Conservation (phyloP, 164 flowering plant species). For the Annona cherimola region DNA sequence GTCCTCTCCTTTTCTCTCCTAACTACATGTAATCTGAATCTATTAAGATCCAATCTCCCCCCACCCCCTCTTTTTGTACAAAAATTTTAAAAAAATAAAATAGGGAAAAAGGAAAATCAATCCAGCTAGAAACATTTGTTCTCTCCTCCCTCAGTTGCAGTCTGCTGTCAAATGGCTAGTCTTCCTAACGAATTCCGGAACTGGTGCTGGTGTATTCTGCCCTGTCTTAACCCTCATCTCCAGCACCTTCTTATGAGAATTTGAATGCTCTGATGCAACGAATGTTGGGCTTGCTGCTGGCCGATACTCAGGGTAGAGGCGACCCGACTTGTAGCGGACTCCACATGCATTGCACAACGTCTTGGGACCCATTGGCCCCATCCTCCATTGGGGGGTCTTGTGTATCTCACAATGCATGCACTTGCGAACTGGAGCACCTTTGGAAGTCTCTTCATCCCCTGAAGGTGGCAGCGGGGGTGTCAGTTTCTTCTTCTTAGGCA, state of each 20-base stretch:
- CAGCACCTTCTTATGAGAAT: conserved; percentile 84
- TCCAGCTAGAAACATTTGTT: background rate
- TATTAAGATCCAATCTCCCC: background rate
- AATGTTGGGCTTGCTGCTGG: conserved; percentile 98
- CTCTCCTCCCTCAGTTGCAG: conserved; percentile 20
- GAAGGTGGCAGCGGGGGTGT: conserved; percentile 20
- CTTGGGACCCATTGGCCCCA: conserved; percentile 95
- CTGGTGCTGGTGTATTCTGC: conserved; percentile 6
- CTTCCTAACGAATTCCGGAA: conserved; percentile 13
- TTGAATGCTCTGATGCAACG: conserved; percentile 70
- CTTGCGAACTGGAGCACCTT: conserved; percentile 40
- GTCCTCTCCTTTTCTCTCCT: background rate
- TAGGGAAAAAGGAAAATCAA: background rate
- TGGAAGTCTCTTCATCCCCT: conserved; percentile 1
- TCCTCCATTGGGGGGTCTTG: conserved; percentile 96
- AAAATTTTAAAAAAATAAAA: background rate
- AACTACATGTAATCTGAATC: background rate
- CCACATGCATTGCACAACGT: conserved; percentile 98
- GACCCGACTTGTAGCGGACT: conserved; percentile 83
- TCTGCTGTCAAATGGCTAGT: conserved; percentile 19
- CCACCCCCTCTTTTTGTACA: conserved; percentile 2
- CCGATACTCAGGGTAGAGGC: conserved; percentile 91
- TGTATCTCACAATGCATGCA: conserved; percentile 92
- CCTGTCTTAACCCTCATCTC: conserved; percentile 61
- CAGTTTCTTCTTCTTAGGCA: conserved; percentile 56